These are phyloP conservation scores for Penicillium sp. DNA, from an alignment of 2,329 filamentous ascomycete species.

Conservation along the genomic window DNA sequence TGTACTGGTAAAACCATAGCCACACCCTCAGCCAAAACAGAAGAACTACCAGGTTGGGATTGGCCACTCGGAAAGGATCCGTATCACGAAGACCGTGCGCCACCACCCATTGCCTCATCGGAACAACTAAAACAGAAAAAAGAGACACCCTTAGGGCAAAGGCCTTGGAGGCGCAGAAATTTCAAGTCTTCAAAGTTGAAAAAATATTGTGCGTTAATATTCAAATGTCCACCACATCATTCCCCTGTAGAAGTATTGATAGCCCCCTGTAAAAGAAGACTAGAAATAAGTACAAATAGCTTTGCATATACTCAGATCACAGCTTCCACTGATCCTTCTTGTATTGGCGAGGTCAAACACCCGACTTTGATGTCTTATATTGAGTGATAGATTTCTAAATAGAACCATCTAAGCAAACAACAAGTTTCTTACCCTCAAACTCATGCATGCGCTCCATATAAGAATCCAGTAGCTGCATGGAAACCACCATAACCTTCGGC, in stretches of 20 bases:
- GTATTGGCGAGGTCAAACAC: slow-evolving; percentile 4
- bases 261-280: no score
- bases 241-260: no score
- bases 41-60: not conserved
- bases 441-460: not conserved
- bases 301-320: not conserved
- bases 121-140: not conserved
- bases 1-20: no score
- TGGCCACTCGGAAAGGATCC: not conserved
- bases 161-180: not conserved
- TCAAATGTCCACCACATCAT: no score
- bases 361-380: not conserved
- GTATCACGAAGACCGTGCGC: no score
- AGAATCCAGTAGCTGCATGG: not conserved
- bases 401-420: not conserved
- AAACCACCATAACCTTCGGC: not conserved
- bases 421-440: not conserved
- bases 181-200: not conserved
- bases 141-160: not conserved
- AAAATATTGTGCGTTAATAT: not conserved
- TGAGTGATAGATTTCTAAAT: no score
- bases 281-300: no score
- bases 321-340: not conserved
- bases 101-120: not conserved
- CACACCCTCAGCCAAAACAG: not conserved